These are phyloP conservation scores for Clavariopsis aquatica DNA, from an alignment of 495 filamentous ascomycete genomes.

Conservation along the genomic window DNA sequence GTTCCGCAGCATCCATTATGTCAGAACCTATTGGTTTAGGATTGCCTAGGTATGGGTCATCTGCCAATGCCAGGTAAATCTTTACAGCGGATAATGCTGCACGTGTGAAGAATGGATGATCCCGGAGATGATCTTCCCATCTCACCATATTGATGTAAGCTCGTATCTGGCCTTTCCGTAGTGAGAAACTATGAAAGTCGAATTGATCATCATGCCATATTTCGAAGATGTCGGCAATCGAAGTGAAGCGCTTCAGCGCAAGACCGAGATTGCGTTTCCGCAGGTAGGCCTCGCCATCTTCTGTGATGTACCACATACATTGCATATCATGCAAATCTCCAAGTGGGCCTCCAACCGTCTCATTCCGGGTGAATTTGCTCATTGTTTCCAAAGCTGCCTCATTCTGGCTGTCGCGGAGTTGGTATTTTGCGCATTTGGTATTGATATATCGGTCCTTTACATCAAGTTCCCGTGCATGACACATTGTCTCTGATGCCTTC, in stretches of 20 bases:
- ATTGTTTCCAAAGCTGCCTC: conserved; percentile 82
- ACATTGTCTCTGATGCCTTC: conserved; percentile 86
- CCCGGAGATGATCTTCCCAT: conserved; percentile 88
- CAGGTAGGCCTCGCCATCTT: conserved; percentile 88
- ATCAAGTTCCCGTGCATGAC: conserved; percentile 80
- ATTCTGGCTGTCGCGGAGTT: conserved; percentile 87
- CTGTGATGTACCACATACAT: conserved; percentile 94
- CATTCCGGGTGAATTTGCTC: conserved; percentile 91
- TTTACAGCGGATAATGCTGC: conserved; percentile 82
- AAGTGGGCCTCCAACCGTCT: conserved; percentile 82
- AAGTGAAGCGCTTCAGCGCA: conserved; percentile 86
- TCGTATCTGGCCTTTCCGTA: conserved; percentile 90
- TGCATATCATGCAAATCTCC: conserved; percentile 98
- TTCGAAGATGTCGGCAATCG: conserved; percentile 89
- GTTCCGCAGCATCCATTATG: conserved; percentile 65
- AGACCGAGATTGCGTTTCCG: conserved; percentile 80
- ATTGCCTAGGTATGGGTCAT: conserved; percentile 68
- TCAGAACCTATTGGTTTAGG: conserved; percentile 54
- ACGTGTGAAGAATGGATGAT: conserved; percentile 88
- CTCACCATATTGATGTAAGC: conserved; percentile 95
- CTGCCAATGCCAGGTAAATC: conserved; percentile 76
- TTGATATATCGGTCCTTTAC: conserved; percentile 95
- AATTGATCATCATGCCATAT: conserved; percentile 98
- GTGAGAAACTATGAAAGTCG: conserved; percentile 96
- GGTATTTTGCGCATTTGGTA: conserved; percentile 96